Conservation (phyloP, 2,329 filamentous ascomycete genomes). For the Myriosclerotinia duriaeana region DNA sequence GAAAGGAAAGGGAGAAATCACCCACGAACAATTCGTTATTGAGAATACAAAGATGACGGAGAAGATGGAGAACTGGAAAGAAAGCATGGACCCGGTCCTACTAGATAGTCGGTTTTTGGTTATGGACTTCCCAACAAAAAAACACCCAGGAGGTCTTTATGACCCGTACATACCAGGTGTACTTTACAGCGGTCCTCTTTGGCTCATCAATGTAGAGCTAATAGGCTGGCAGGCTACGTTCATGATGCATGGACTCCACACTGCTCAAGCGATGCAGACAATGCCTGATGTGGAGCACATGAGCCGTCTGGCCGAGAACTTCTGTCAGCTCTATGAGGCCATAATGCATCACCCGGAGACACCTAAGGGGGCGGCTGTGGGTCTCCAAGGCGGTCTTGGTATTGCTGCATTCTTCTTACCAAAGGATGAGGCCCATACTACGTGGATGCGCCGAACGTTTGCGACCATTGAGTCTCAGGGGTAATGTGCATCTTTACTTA, state of each 20-base stretch:
- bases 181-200: constrained; percentile 70
- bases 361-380: constrained; percentile 68
- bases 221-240: constrained; percentile 78
- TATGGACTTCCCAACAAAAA: constrained; percentile 53
- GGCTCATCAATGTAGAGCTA: constrained; percentile 70
- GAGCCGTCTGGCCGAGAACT: constrained; percentile 61
- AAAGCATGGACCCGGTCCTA: constrained; percentile 60
- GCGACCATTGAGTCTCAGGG: constrained; percentile 75
- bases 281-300: constrained; percentile 53
- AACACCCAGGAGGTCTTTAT: constrained; percentile 54
- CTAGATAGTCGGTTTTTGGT: constrained; percentile 62
- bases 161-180: constrained; percentile 68
- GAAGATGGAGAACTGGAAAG: constrained; percentile 51
- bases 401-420: constrained; percentile 80
- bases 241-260: constrained; percentile 78
- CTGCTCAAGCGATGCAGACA: constrained; percentile 53
- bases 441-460: constrained; percentile 79
- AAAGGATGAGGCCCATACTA: constrained; percentile 66
- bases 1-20: constrained; percentile 62
- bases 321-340: constrained; percentile 77
- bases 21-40: constrained; percentile 60
- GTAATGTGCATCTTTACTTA: constrained; percentile 49
- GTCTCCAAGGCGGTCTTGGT: constrained; percentile 72
- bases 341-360: constrained; percentile 70
- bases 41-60: constrained; percentile 58